Conservation (phyloP, 2,329 filamentous ascomycete genomes). For the Metarhizium humberi region DNA sequence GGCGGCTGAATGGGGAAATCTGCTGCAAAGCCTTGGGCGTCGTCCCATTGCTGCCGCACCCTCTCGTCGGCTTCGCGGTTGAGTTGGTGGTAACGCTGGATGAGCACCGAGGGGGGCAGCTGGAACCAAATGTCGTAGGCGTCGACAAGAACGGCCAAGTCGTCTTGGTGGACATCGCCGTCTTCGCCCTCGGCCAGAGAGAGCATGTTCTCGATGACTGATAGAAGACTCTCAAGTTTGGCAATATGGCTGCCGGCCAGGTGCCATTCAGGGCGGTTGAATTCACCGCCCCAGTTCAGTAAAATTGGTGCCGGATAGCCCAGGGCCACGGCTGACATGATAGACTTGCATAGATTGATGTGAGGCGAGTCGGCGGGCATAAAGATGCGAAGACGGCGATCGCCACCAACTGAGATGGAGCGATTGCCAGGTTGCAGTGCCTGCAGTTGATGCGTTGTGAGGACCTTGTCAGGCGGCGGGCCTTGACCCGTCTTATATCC, state of each 20-base stretch:
- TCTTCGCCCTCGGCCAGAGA: conserved; percentile 5
- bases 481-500: not conserved
- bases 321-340: conserved; percentile 27
- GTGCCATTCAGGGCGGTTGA: conserved; percentile 26
- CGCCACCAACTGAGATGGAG: conserved; percentile 6
- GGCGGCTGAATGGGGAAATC: conserved; percentile 1
- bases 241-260: conserved; percentile 28
- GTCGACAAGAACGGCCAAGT: conserved; percentile 25
- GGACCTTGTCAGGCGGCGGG: not conserved
- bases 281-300: conserved; percentile 28
- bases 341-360: conserved; percentile 28
- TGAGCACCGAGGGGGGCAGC: conserved; percentile 26
- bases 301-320: conserved; percentile 28
- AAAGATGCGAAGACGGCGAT: conserved; percentile 24
- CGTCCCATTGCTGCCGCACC: conserved; percentile 15
- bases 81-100: conserved; percentile 25
- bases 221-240: conserved; percentile 21
- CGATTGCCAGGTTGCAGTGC: not conserved
- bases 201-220: conserved; percentile 16
- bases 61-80: conserved; percentile 24
- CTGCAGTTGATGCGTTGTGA: conserved; percentile 3
- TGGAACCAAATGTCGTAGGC: conserved; percentile 31
- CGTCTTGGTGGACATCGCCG: conserved; percentile 2
- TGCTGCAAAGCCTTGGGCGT: conserved; percentile 4
- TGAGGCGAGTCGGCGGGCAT: conserved; percentile 27